Percentiles rank a stretch among this genome's conserved stretches.
These are phyloP conservation scores for Rosa lucieae DNA, from an alignment of 306 rosid genomes.

Conservation along the genomic window DNA sequence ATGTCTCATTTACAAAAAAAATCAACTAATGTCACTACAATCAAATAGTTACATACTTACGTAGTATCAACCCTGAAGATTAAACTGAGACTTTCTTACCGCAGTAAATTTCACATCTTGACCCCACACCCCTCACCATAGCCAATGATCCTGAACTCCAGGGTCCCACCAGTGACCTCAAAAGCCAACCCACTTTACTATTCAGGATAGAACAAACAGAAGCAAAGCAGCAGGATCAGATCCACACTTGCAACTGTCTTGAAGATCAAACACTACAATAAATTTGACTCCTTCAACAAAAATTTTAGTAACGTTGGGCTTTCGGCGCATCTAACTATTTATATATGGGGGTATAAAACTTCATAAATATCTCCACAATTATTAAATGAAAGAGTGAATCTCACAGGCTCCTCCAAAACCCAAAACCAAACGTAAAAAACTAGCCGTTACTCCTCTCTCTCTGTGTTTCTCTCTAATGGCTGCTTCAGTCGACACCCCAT, in stretches of 20 bases:
- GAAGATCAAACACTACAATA: neutral
- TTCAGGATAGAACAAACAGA: neutral
- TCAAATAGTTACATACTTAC: neutral
- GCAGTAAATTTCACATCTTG: neutral
- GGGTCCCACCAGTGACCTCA: neutral
- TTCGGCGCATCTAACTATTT: slow-evolving; percentile 16
- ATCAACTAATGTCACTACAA: no score
- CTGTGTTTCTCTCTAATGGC: slow-evolving; percentile 40
- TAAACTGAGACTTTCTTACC: neutral
- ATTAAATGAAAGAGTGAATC: slow-evolving; percentile 16
- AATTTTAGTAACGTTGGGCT: slow-evolving; percentile 51
- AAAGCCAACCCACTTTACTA: neutral
- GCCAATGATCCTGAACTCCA: neutral
- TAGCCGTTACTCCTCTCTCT: slow-evolving; percentile 65
- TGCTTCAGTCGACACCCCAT: slow-evolving; percentile 49
- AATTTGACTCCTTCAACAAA: neutral
- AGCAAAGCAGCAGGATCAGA: neutral
- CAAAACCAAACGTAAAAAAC: slow-evolving; percentile 26
- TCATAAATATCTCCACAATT: neutral
- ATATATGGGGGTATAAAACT: neutral
- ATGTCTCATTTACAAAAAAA: no score
- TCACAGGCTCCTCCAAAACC: slow-evolving; percentile 17
- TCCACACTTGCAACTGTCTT: neutral
- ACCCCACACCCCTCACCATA: neutral
- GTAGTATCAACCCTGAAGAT: neutral